phyloP scores from a whole-genome alignment of 768 basidiomycete genomes.

The Mycena kentingensis region DNA sequence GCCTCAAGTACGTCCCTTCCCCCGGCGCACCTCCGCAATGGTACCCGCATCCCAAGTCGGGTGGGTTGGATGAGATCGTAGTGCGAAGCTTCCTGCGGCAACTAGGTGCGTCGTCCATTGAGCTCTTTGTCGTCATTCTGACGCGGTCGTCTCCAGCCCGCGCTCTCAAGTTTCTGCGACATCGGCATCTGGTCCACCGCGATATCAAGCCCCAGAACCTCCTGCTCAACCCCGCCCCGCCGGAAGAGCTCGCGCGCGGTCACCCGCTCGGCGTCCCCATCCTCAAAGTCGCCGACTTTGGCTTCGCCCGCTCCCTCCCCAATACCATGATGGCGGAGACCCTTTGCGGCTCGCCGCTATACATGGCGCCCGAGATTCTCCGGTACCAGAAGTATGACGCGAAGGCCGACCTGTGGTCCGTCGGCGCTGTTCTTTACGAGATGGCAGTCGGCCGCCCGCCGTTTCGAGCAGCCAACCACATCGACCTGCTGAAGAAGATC shows the following conservation, averaged over 20 bases:
- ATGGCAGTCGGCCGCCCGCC: constrained; percentile 93
- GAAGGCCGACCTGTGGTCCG: constrained; percentile 97
- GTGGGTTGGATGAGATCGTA: constrained; percentile 88
- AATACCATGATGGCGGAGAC: constrained; percentile 96
- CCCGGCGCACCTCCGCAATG: constrained; percentile 74
- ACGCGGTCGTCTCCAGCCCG: constrained; percentile 54
- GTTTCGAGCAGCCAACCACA: constrained; percentile 93
- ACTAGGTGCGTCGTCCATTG: constrained; percentile 65
- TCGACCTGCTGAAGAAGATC: constrained; percentile 92
- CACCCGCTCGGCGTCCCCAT: constrained; percentile 93
- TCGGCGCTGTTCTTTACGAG: constrained; percentile 95
- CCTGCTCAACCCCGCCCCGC: constrained; percentile 79
- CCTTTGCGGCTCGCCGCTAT: constrained; percentile 95
- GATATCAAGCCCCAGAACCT: constrained; percentile 99
- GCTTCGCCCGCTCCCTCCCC: constrained; percentile 91
- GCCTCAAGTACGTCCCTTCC: constrained; percentile 77
- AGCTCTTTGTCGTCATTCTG: not conserved
- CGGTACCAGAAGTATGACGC: constrained; percentile 98
- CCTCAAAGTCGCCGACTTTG: constrained; percentile 97
- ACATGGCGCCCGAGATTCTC: constrained; percentile 99
- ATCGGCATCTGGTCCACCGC: constrained; percentile 88
- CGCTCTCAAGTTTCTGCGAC: constrained; percentile 89
- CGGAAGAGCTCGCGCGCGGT: constrained; percentile 79
- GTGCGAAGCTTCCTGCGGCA: constrained; percentile 92
- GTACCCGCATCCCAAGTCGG: constrained; percentile 88